A percentile compares a stretch with the other conserved stretches of the same genome.
Evolutionary conservation across 768 basidiomycete species (phyloP).

Genomic region (Kwoniella sp.): DNA sequence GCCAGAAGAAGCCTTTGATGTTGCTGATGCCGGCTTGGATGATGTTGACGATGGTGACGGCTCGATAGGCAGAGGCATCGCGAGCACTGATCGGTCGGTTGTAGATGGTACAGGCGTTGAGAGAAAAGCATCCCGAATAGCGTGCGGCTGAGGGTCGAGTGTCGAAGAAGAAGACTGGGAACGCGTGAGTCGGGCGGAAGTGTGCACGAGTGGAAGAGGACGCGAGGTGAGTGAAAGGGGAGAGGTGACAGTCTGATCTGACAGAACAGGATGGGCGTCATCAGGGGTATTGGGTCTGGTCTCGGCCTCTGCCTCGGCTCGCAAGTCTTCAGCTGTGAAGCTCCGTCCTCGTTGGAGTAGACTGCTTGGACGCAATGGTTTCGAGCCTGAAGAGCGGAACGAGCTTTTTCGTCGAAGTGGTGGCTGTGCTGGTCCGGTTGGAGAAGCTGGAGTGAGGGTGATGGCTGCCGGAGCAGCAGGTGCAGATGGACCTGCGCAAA

Average conservation of each 20-base stretch:
- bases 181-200: conserved; percentile 28
- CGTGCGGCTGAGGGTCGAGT: conserved; percentile 14
- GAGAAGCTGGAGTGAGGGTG: conserved; percentile 38
- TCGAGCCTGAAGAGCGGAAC: conserved; percentile 19
- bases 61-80: conserved; percentile 19
- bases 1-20: conserved; percentile 2
- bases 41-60: background rate
- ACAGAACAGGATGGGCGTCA: background rate
- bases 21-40: too few species aligned
- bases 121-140: conserved; percentile 18
- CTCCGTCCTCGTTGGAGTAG: conserved; percentile 48
- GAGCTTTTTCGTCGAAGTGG: conserved; percentile 23
- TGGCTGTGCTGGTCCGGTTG: conserved; percentile 2
- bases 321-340: conserved; percentile 49
- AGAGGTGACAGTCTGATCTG: conserved; percentile 6
- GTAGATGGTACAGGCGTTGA: conserved; percentile 19
- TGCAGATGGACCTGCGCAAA: background rate
- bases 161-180: conserved; percentile 32
- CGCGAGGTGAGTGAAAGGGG: conserved; percentile 4
- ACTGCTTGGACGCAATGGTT: conserved; percentile 27
- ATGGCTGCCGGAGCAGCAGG: conserved; percentile 23
- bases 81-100: conserved; percentile 20
- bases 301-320: conserved; percentile 29
- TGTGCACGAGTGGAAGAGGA: conserved; percentile 5
- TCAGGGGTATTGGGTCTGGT: too few species aligned